Evolutionary conservation across 208 protist genomes (phyloP).

Genomic region (Leishmania mexicana): DNA sequence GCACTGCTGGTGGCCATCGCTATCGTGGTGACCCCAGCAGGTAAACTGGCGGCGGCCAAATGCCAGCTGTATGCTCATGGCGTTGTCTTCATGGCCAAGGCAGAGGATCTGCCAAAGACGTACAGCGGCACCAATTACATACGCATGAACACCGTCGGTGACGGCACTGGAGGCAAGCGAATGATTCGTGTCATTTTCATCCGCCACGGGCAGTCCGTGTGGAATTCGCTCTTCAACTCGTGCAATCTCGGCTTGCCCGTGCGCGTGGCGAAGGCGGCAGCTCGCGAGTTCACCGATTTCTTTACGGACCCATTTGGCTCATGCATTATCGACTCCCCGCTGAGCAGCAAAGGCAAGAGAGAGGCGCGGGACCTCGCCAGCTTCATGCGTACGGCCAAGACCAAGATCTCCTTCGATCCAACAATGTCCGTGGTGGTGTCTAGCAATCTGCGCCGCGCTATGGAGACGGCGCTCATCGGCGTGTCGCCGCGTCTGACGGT

Average conservation of each 20-base stretch:
- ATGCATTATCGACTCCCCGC: conserved; percentile 90
- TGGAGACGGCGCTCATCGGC: conserved; percentile 84
- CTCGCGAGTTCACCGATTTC: conserved; percentile 61
- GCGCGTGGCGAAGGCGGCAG: conserved; percentile 54
- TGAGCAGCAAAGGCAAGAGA: conserved; percentile 72
- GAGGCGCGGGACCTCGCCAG: conserved; percentile 72
- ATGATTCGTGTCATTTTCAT: conserved; percentile 90
- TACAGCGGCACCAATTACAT: conserved; percentile 80
- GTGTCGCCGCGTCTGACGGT: conserved; percentile 55
- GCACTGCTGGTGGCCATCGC: conserved; percentile 53
- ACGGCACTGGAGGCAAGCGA: conserved; percentile 48
- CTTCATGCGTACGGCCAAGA: conserved; percentile 68
- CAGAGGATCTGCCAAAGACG: conserved; percentile 72
- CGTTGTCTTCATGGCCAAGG: conserved; percentile 56
- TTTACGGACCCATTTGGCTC: conserved; percentile 83
- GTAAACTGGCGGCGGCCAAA: conserved; percentile 53
- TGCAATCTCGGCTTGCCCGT: conserved; percentile 58
- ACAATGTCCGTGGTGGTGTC: conserved; percentile 71
- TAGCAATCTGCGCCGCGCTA: conserved; percentile 88
- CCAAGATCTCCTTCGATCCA: conserved; percentile 65
- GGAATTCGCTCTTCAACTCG: conserved; percentile 92
- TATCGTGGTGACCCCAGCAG: conserved; percentile 45
- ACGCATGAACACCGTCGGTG: conserved; percentile 34
- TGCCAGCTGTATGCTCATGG: conserved; percentile 57
- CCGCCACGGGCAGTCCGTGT: conserved; percentile 93